A percentile compares a stretch with the other conserved stretches of the same genome.
These are phyloP conservation scores for Fusarium haematococcum DNA, from an alignment of 2,329 filamentous ascomycete genomes.

Conservation along the genomic window DNA sequence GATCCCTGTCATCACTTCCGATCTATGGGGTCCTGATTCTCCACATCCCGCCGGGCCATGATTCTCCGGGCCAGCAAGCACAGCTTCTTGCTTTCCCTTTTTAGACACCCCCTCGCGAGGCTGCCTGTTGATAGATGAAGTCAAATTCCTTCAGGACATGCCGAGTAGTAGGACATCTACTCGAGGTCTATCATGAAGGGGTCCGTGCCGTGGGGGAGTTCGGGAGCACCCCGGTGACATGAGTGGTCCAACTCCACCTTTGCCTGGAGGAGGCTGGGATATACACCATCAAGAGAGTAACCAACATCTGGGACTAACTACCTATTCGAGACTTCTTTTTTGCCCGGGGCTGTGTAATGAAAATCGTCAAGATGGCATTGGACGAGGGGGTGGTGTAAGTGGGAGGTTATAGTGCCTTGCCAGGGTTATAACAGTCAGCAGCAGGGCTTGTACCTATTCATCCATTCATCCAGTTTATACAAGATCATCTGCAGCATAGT, in stretches of 20 bases:
- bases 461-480: not conserved
- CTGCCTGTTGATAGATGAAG: not conserved
- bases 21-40: conserved; percentile 14
- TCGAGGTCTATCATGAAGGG: not conserved
- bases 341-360: conserved; percentile 24
- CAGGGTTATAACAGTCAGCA: not conserved
- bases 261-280: conserved; percentile 26
- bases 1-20: conserved; percentile 4
- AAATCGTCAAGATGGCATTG: conserved; percentile 19
- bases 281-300: conserved; percentile 9
- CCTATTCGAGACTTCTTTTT: conserved; percentile 4
- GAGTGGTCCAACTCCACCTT: conserved; percentile 32
- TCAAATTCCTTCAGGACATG: not conserved
- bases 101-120: not conserved
- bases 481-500: not conserved
- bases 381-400: conserved; percentile 8
- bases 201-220: not conserved
- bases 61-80: not conserved
- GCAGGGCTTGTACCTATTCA: not conserved
- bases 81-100: not conserved
- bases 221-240: not conserved
- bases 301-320: not conserved
- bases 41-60: conserved; percentile 1
- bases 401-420: not conserved
- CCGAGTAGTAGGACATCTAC: not conserved